Conservation (phyloP, 768 basidiomycete species). For the Auricularia cornea region DNA sequence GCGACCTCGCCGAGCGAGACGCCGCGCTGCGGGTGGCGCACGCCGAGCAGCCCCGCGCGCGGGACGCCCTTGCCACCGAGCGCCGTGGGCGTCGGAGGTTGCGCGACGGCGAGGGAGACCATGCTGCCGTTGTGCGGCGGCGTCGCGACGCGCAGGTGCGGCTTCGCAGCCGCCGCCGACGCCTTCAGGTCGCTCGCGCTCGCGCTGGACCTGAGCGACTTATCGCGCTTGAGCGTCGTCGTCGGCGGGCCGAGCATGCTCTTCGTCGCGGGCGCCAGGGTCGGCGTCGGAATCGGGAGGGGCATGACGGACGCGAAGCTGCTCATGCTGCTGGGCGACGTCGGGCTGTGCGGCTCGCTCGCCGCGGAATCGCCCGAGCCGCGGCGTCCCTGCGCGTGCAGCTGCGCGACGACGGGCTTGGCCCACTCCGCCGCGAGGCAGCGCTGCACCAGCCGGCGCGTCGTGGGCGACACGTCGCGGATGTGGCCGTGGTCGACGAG, state of each 20-base stretch:
- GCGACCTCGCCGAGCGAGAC: not conserved
- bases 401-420: not conserved
- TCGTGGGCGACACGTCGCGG: constrained; percentile 78
- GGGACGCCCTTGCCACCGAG: not conserved
- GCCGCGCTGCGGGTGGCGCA: not conserved
- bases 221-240: not conserved
- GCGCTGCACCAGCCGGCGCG: constrained; percentile 83
- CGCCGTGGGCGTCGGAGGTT: not conserved
- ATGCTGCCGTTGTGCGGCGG: not conserved
- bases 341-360: not conserved
- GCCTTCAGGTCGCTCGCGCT: constrained; percentile 1
- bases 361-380: not conserved
- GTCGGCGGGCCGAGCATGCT: not conserved
- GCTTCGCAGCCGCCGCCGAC: not conserved
- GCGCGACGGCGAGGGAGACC: not conserved
- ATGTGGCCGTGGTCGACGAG: constrained; percentile 67
- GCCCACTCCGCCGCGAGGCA: constrained; percentile 79
- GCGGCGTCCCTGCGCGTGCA: not conserved
- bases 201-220: not conserved
- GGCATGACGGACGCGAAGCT: not conserved
- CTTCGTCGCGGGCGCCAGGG: not conserved
- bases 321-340: not conserved
- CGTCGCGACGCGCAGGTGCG: not conserved
- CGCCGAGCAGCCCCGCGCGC: not conserved
- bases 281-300: too few species aligned